Base-by-base conservation (phyloP, 345 rosid species). In the Capsella bursapastoris region DNA sequence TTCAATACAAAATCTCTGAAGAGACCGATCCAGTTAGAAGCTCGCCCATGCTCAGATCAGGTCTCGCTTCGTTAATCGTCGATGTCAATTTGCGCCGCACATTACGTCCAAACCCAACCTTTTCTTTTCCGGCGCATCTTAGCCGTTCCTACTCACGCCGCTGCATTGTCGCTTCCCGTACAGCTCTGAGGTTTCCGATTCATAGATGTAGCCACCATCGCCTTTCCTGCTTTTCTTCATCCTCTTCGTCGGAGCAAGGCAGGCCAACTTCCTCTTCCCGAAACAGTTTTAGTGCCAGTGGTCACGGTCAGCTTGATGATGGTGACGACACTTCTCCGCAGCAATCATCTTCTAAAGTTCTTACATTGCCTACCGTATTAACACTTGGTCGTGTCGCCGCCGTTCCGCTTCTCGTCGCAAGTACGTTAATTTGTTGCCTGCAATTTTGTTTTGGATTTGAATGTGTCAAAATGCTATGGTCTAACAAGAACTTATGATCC, bases 331-430 rank as follows among this genome's bases (percentile, higher is more conserved):
- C 49, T 57, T 74, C 65, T 47, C 29, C n/a, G 63, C 63, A 80
- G 1, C 80, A 80, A 32, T 53, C 75, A 13, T 73, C 72, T 72
- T 52, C 86, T 29, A 87, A 89, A 78, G 71, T 96, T 35, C 92
- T 96, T 48, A 96, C 97, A 4, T 75, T 96, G 68, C 99, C 99
- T 6, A 96, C 98, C 18, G 59, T 92, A 29, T 82, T 92, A 80
- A 96, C 99, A 47, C 87, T 96, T 41, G 97, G 86, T 11, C 99
- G 99, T 25, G 97, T 96, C 13, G 91, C 88, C 34, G 92, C 97
- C 29, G 94, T 96, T 63, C 99, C 99, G 12, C 84, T 96, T 44
- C 87, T 96, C 27, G 64, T 96, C 69, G 63, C 83, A 78, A 87
- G 99, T 96, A 77, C 6, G 89, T 74, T 41, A 2, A 11, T 53